Base-by-base conservation (phyloP, 2,329 filamentous ascomycete genomes). In the Davidsoniella eucalypti region DNA sequence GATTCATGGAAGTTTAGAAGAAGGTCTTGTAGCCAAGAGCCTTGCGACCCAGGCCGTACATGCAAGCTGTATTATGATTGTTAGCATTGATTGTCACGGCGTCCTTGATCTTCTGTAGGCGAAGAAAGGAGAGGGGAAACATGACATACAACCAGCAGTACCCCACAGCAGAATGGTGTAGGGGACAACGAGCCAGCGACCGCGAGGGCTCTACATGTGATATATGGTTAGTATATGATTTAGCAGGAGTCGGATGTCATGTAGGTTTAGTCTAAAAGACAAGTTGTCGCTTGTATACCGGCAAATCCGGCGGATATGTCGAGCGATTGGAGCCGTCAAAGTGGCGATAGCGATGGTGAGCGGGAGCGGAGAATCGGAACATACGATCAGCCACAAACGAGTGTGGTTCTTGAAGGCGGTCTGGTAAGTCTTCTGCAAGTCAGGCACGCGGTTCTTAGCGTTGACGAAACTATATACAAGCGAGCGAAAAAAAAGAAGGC, bases 1-100 rank as follows among this genome's bases (percentile, higher is more conserved):
- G 12, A 12, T 33, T 33, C 7, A 9, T 33, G 29, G 17, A 17
- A 49, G 42, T 26, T 62, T 72, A 68, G 60, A 78, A 84, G 79
- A 80, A 87, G 55, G 80, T 85, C 76, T 87, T 88, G 73, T 88
- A 77, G 61, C 84, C 84, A 55, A 80, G 63, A 56, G 84, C 69
- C 70, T 84, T 78, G 63, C 84, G 82, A 64, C 72, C 68, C 70
- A 83, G 80, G 69, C 80, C 82, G 71, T 84, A 90, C 67, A 85
- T 68, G 57, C 67, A 63, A 49, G 67, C 75, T 78, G 56, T 48
- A 38, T 8, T n/a, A 40, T 23, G 16, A 42, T 49, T 14, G 50
- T 62, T 54, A 59, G 58, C 52, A 36, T 23, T 8, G 37, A 23
- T 21, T 29, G 18, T 18, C 14, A 14, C 16, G 38, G 38, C 18